phyloP scores from a whole-genome alignment of 108 stramenopile genomes.

The Nitzschia sp. region DNA sequence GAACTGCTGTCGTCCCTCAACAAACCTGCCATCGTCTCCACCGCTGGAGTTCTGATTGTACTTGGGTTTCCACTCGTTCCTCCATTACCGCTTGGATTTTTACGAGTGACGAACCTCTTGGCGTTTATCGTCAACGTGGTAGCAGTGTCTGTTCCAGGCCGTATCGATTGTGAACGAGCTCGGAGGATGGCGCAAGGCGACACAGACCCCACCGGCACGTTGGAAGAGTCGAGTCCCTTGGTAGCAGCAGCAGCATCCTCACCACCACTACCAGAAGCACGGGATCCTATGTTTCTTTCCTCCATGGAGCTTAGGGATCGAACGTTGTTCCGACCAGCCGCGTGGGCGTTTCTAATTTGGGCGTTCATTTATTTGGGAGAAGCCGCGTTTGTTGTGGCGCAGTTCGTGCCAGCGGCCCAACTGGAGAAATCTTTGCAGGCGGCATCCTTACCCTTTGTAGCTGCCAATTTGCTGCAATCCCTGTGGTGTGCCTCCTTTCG shows the following conservation, averaged over 20 bases:
- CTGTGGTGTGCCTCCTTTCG: slow-evolving; percentile 81
- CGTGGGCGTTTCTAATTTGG: slow-evolving; percentile 85
- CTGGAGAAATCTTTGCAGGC: slow-evolving; percentile 28
- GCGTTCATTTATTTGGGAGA: slow-evolving; percentile 78
- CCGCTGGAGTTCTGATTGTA: slow-evolving; percentile 37
- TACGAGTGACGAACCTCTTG: slow-evolving; percentile 42
- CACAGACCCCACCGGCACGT: background rate
- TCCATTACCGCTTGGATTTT: slow-evolving; percentile 15
- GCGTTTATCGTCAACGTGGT: slow-evolving; percentile 49
- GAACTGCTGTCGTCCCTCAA: slow-evolving; percentile 28
- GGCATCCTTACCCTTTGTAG: slow-evolving; percentile 50
- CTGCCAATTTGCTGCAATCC: slow-evolving; percentile 62
- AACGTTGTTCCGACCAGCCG: slow-evolving; percentile 62
- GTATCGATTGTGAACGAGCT: slow-evolving; percentile 59
- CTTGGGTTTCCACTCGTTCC: slow-evolving; percentile 46
- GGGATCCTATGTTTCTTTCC: background rate
- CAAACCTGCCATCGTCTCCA: slow-evolving; percentile 47
- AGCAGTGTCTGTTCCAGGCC: slow-evolving; percentile 59
- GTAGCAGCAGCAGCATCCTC: background rate
- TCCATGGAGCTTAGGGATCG: slow-evolving; percentile 9
- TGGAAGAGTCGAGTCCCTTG: background rate
- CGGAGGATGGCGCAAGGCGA: slow-evolving; percentile 34
- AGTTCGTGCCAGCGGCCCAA: slow-evolving; percentile 15
- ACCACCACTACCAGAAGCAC: background rate
- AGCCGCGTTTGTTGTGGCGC: slow-evolving; percentile 44